A percentile compares a stretch with the other conserved stretches of the same genome.
These are phyloP conservation scores for Hippophae rhamnoides DNA, from an alignment of 306 rosid genomes.

Conservation along the genomic window DNA sequence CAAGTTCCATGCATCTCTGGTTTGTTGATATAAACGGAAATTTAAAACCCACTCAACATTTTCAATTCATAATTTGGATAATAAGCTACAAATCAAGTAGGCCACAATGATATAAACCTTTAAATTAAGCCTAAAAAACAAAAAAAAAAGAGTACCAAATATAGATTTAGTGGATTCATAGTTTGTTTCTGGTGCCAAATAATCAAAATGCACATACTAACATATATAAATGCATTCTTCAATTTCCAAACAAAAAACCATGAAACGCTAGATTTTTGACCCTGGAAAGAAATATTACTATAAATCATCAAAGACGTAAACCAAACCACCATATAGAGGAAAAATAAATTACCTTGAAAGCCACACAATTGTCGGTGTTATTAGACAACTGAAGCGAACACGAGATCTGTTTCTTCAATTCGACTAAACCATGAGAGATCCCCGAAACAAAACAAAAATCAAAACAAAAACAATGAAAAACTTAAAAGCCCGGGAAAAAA, in stretches of 20 bases:
- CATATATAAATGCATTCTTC: not conserved
- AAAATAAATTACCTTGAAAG: constrained; percentile 60
- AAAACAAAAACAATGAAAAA: constrained; percentile 2
- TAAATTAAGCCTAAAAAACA: not conserved
- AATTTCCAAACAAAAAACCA: not conserved
- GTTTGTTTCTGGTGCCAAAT: not conserved
- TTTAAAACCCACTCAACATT: not conserved
- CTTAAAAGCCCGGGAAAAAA: constrained; percentile 16
- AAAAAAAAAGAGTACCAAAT: not conserved
- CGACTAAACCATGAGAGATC: constrained; percentile 34
- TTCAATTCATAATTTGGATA: constrained; percentile 3
- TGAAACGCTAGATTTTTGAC: not conserved
- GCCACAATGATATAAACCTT: not conserved
- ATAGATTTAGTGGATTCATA: no score
- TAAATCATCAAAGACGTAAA: not conserved
- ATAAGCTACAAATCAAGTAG: not conserved
- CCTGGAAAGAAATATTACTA: not conserved
- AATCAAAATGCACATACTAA: not conserved
- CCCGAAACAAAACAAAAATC: not conserved
- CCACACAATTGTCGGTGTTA: constrained; percentile 72
- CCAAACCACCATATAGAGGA: not conserved
- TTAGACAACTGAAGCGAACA: constrained; percentile 75
- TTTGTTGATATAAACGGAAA: not conserved
- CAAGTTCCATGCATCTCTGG: not conserved
- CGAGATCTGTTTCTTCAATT: constrained; percentile 90